These are phyloP conservation scores for Pyronema omphalodes DNA, from an alignment of 495 filamentous ascomycete species.

Conservation along the genomic window DNA sequence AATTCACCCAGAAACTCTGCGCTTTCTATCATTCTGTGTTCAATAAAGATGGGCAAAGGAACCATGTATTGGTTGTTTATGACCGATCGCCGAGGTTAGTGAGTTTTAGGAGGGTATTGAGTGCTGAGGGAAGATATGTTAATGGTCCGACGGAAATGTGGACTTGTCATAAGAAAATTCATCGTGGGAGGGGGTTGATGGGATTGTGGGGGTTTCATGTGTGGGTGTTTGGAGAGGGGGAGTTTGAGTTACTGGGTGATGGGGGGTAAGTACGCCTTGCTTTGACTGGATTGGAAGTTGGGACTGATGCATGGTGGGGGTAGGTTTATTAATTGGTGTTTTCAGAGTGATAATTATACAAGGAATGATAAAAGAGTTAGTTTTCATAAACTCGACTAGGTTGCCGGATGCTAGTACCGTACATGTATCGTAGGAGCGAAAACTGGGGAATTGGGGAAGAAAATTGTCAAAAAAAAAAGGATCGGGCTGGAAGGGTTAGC, in stretches of 20 bases:
- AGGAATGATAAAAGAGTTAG: neutral
- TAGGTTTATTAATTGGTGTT: constrained; percentile 1
- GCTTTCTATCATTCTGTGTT: neutral
- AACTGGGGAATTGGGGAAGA: too few species aligned
- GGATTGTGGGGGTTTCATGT: neutral
- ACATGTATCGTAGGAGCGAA: too few species aligned
- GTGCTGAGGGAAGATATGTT: neutral
- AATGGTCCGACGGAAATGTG: neutral
- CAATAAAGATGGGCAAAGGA: neutral
- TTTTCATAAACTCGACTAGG: neutral
- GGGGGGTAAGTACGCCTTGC: neutral
- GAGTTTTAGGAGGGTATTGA: neutral
- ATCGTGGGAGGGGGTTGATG: neutral
- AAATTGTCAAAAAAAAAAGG: too few species aligned
- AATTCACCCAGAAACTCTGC: neutral
- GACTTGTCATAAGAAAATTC: constrained; percentile 1
- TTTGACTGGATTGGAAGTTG: neutral
- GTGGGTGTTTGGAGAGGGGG: neutral
- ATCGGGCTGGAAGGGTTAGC: too few species aligned
- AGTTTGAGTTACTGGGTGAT: constrained; percentile 1
- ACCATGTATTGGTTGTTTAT: neutral
- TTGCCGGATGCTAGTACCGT: too few species aligned
- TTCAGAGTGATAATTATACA: neutral
- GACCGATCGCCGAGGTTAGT: neutral
- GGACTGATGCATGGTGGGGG: too few species aligned